These are phyloP conservation scores for Avena eriantha DNA, from an alignment of 176 grass and related monocot species.

Conservation along the genomic window DNA sequence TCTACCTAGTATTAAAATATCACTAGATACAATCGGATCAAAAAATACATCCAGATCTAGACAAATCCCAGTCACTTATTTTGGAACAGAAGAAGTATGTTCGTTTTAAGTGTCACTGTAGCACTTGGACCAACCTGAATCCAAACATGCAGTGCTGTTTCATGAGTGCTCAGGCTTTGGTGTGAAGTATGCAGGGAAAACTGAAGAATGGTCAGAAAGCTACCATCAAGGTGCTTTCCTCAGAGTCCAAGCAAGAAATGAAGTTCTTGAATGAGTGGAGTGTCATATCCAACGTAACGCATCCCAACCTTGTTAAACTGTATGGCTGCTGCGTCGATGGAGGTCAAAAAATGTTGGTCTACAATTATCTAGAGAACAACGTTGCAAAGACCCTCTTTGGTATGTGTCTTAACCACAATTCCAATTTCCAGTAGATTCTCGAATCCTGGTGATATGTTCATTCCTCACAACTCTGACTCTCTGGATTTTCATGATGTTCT, in stretches of 20 bases:
- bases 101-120: no score
- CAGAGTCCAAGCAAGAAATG: slow-evolving; percentile 69
- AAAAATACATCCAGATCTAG: no score
- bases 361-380: slow-evolving; percentile 86
- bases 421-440: not conserved
- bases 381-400: slow-evolving; percentile 79
- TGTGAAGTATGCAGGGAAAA: slow-evolving; percentile 62
- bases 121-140: not conserved
- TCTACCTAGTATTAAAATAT: slow-evolving; percentile 86
- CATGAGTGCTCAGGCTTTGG: slow-evolving; percentile 24
- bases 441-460: not conserved
- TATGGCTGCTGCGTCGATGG: slow-evolving; percentile 70
- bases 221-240: slow-evolving; percentile 88
- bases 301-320: slow-evolving; percentile 75
- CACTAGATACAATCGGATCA: no score
- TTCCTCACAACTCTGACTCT: slow-evolving; percentile 5
- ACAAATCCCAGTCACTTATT: no score
- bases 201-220: slow-evolving; percentile 66
- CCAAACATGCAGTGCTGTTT: not conserved
- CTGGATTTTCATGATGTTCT: slow-evolving; percentile 16
- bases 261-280: slow-evolving; percentile 80
- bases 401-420: slow-evolving; percentile 39
- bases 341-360: slow-evolving; percentile 75
- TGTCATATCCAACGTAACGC: slow-evolving; percentile 66
- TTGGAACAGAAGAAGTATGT: no score